Evolutionary conservation across 768 basidiomycete genomes (phyloP).

Genomic region (Mycena galericulata): DNA sequence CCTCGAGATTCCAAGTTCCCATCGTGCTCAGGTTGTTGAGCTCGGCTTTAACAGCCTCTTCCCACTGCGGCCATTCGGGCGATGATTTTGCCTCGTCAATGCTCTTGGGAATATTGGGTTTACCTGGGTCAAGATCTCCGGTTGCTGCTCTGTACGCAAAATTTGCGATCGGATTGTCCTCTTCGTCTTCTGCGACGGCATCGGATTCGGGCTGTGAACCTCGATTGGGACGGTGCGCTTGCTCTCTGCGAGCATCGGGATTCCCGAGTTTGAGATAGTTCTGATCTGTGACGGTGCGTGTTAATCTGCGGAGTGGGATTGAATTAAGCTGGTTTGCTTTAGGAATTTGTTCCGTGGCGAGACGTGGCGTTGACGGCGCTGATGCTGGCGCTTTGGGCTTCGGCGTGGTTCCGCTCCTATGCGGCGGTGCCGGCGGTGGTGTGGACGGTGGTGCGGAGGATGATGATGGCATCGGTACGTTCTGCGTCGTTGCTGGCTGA

Average conservation of each 20-base stretch:
- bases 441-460: not conserved
- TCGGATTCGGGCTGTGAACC: not conserved
- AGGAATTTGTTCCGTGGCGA: not conserved
- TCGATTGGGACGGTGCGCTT: not conserved
- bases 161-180: not conserved
- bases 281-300: not conserved
- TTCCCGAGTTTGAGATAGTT: constrained; percentile 9
- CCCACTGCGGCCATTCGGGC: constrained; percentile 4
- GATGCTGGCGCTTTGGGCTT: not conserved
- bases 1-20: not conserved
- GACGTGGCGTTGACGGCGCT: not conserved
- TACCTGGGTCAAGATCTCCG: constrained; percentile 2
- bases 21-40: no score
- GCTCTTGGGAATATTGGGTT: constrained; percentile 5
- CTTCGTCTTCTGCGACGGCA: not conserved
- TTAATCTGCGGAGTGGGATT: constrained; percentile 2
- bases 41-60: constrained; percentile 3
- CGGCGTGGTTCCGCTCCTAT: not conserved
- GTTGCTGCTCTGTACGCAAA: not conserved
- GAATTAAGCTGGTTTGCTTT: not conserved
- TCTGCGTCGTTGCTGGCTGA: not conserved
- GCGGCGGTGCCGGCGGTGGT: not conserved
- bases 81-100: not conserved
- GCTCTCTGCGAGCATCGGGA: not conserved
- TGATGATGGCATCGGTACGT: not conserved